A percentile compares a stretch with the other conserved stretches of the same genome.
These are phyloP conservation scores for Lathyrus sativus DNA, from an alignment of 306 rosid genomes.

Conservation along the genomic window DNA sequence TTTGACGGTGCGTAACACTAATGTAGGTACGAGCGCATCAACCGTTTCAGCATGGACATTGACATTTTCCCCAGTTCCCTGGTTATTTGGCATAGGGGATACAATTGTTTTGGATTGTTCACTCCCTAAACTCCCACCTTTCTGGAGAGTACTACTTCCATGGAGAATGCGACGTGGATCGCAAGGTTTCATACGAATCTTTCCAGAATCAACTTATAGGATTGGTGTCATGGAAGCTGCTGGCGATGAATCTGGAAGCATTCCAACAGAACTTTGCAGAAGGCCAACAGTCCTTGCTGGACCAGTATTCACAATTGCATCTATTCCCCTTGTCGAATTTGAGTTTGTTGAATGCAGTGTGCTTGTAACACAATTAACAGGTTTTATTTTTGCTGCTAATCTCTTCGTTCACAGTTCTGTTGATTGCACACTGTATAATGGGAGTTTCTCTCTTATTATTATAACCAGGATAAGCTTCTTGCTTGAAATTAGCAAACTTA, in stretches of 20 bases:
- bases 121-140: conserved; percentile 57
- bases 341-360: conserved; percentile 31
- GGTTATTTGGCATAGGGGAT: conserved; percentile 45
- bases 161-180: conserved; percentile 97
- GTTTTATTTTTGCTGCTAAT: conserved; percentile 58
- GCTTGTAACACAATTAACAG: conserved; percentile 50
- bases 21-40: too few species aligned
- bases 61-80: conserved; percentile 52
- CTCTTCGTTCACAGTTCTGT: too few species aligned
- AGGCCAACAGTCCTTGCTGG: conserved; percentile 50
- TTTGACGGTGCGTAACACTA: too few species aligned
- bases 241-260: conserved; percentile 49
- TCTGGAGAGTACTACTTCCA: conserved; percentile 55
- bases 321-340: conserved; percentile 50
- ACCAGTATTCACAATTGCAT: conserved; percentile 49
- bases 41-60: too few species aligned
- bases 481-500: too few species aligned
- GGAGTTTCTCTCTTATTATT: too few species aligned
- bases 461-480: too few species aligned
- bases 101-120: conserved; percentile 61
- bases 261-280: conserved; percentile 59
- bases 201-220: conserved; percentile 61
- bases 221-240: conserved; percentile 48
- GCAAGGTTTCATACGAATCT: conserved; percentile 94
- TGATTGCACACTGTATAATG: too few species aligned